A percentile compares a stretch with the other conserved stretches of the same genome.
Conservation (phyloP, 1,139 yeast species). For the Yamadazyma kanchanaburiensis region DNA sequence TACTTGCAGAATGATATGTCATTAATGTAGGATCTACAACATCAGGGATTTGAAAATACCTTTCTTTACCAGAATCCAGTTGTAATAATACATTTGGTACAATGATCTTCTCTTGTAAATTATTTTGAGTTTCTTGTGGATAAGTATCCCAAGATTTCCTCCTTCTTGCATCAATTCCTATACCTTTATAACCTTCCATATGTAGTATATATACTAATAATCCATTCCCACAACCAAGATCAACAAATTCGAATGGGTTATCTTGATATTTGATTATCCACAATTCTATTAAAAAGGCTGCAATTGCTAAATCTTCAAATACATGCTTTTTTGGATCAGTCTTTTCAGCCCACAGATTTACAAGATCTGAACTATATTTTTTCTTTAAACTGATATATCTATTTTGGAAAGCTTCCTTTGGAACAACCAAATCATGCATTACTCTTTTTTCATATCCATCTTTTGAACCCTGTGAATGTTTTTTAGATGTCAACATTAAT, state of each 20-base stretch:
- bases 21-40: slow-evolving; percentile 57
- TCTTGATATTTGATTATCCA: slow-evolving; percentile 65
- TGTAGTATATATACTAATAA: slow-evolving; percentile 70
- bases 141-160: slow-evolving; percentile 85
- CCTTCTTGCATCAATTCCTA: slow-evolving; percentile 86
- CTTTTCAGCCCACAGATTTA: slow-evolving; percentile 85
- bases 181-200: slow-evolving; percentile 77
- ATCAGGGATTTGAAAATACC: slow-evolving; percentile 44
- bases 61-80: slow-evolving; percentile 59
- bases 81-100: slow-evolving; percentile 69
- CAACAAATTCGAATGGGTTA: slow-evolving; percentile 65
- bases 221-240: slow-evolving; percentile 96
- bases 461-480: slow-evolving; percentile 81
- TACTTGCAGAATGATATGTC: slow-evolving; percentile 45
- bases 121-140: slow-evolving; percentile 56
- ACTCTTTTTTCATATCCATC: slow-evolving; percentile 87
- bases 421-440: slow-evolving; percentile 81
- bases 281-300: slow-evolving; percentile 87
- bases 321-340: slow-evolving; percentile 97
- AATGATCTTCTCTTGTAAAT: slow-evolving; percentile 70
- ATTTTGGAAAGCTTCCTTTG: slow-evolving; percentile 80
- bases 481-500: slow-evolving; percentile 71
- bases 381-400: slow-evolving; percentile 77
- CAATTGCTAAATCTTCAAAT: slow-evolving; percentile 93
- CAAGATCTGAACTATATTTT: slow-evolving; percentile 71